Conservation (phyloP, 192 early-diverging fungal genomes). For the Backusella luteola region DNA sequence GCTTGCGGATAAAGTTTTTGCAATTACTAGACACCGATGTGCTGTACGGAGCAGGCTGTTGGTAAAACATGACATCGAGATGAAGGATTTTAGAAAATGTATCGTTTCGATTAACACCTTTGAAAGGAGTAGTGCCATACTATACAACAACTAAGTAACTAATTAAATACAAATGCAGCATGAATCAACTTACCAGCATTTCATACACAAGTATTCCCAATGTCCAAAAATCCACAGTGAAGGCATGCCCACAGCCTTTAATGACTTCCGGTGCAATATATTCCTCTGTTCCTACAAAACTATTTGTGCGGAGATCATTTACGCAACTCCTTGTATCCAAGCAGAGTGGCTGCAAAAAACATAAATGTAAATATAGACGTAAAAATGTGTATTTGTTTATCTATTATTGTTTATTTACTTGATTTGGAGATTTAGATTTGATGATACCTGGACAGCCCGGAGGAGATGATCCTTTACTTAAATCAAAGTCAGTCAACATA, state of each 20-base stretch:
- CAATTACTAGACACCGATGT: slow-evolving; percentile 34
- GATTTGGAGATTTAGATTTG: slow-evolving; percentile 55
- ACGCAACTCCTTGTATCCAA: slow-evolving; percentile 91
- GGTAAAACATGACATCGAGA: slow-evolving; percentile 76
- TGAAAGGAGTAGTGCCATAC: slow-evolving; percentile 95
- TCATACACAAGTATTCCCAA: slow-evolving; percentile 96
- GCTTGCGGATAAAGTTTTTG: slow-evolving; percentile 77
- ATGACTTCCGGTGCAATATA: slow-evolving; percentile 99
- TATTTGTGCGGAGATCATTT: slow-evolving; percentile 87
- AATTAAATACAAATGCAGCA: no score
- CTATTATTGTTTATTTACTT: slow-evolving; percentile 2
- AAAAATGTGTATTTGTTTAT: background rate
- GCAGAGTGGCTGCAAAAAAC: slow-evolving; percentile 43
- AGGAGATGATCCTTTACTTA: slow-evolving; percentile 89
- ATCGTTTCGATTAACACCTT: slow-evolving; percentile 80
- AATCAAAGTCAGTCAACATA: slow-evolving; percentile 98
- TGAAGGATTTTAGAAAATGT: slow-evolving; percentile 91
- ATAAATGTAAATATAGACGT: no score
- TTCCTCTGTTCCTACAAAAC: slow-evolving; percentile 99
- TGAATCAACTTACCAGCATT: slow-evolving; percentile 69
- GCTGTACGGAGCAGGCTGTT: slow-evolving; percentile 22
- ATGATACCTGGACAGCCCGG: slow-evolving; percentile 72
- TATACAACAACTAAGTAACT: slow-evolving; percentile 3
- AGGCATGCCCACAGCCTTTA: slow-evolving; percentile 91
- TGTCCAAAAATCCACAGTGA: slow-evolving; percentile 98